These are phyloP conservation scores for Limonium bicolor DNA, from an alignment of 148 eudicot species.

Conservation along the genomic window DNA sequence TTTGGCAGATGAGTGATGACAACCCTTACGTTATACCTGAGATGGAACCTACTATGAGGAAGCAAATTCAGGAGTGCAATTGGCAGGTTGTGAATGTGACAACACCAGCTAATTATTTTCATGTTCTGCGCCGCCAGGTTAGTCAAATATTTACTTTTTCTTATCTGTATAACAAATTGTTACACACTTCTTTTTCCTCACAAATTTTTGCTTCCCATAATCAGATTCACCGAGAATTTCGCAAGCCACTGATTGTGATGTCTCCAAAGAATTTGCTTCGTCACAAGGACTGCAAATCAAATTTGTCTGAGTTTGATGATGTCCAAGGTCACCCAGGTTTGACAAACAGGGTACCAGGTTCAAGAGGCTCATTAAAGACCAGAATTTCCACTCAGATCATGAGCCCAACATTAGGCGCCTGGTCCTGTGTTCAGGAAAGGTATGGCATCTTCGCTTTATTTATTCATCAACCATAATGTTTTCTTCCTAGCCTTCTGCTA, in stretches of 20 bases:
- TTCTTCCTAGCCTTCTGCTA: too few relatives aligned
- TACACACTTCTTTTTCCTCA: conserved; percentile 1
- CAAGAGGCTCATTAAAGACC: conserved; percentile 85
- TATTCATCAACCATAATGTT: too few relatives aligned
- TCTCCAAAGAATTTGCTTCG: conserved; percentile 93
- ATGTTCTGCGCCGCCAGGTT: conserved; percentile 89
- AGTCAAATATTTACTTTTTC: conserved; percentile 9
- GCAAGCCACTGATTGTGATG: conserved; percentile 89
- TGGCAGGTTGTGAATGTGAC: conserved; percentile 98
- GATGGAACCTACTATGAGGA: conserved; percentile 77
- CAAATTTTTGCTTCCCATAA: background rate
- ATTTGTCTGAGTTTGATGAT: conserved; percentile 87
- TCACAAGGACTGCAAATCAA: conserved; percentile 90
- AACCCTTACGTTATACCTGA: conserved; percentile 77
- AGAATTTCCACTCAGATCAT: conserved; percentile 60
- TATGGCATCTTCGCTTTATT: too few relatives aligned
- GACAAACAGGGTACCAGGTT: conserved; percentile 91
- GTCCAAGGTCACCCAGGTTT: conserved; percentile 86
- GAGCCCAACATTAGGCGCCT: conserved; percentile 83
- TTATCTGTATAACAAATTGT: background rate
- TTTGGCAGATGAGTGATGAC: conserved; percentile 84
- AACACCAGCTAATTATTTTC: conserved; percentile 96
- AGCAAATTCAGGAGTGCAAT: conserved; percentile 88
- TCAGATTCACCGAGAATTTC: conserved; percentile 89
- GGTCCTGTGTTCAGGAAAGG: conserved; percentile 93